Evolutionary conservation across 2,329 filamentous ascomycete genomes (phyloP), one percentile per base, ranked within the genome.

Genomic region (Drechslerella dactyloides): DNA sequence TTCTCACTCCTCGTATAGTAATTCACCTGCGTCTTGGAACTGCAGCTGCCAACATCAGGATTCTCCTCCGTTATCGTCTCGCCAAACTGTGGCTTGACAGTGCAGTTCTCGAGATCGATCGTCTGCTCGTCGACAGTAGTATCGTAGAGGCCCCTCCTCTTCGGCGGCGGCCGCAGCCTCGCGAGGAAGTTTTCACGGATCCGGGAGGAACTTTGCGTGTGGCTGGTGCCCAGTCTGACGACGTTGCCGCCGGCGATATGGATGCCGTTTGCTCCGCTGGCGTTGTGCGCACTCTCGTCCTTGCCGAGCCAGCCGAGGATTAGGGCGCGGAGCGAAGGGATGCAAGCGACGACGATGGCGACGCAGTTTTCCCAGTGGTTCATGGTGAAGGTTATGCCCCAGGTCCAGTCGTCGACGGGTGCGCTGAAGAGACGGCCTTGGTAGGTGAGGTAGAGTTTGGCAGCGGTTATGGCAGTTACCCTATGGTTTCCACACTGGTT

Each of bases 321-420:
- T 6, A 81, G 78, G 33, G 79, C 79, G 52, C 79, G 79, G 19
- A 81, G 76, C n/a, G 80, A 80, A 8, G 79, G 79, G 7, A 81
- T 76, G 64, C 80, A 80, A 40, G 79, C 79, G 8, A 80, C 78
- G 44, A 80, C 80, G 58, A 81, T 81, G 27, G 79, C 79, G 40
- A 80, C 79, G 58, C 79, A 80, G 73, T 80, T 80, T 57, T 81
- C 79, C 60, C 80, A 78, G 73, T 81, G 79, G 58, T 77, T 81
- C 75, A 80, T 79, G 69, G 79, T 80, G 74, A 77, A 81, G 73
- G 80, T 78, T 69, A 80, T 80, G 6, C 78, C 77, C 54, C 79
- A 81, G n/a, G 79, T 81, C 79, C 79, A 81, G 72, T 81, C 79
- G 3, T 78, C 75, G 13, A 78, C 76, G 69, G 78, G 78, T 5